Percentiles rank a stretch among this genome's conserved stretches.
These are phyloP conservation scores for Aspergillus persii DNA, from an alignment of 2,329 filamentous ascomycete genomes.

Conservation along the genomic window DNA sequence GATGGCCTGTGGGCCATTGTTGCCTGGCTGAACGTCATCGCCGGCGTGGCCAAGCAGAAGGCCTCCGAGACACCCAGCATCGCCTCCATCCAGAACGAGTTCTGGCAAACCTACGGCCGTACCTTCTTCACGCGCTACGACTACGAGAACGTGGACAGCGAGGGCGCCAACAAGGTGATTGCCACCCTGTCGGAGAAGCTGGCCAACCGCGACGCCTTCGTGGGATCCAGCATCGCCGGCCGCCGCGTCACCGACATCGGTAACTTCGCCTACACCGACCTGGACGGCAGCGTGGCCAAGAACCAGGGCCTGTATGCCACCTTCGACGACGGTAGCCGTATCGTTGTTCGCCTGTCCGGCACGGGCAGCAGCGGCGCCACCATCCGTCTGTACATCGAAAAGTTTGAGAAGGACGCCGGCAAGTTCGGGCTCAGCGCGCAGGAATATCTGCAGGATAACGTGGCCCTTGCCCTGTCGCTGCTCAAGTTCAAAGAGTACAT, in stretches of 20 bases:
- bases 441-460: constrained; percentile 88
- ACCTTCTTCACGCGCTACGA: constrained; percentile 99
- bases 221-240: constrained; percentile 77
- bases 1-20: constrained; percentile 97
- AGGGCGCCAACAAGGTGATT: constrained; percentile 87
- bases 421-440: constrained; percentile 82
- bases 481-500: constrained; percentile 93
- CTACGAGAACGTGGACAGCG: constrained; percentile 91
- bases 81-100: constrained; percentile 92
- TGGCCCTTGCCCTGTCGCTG: constrained; percentile 77
- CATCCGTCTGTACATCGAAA: constrained; percentile 95
- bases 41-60: constrained; percentile 81
- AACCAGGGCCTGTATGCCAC: constrained; percentile 95
- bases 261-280: constrained; percentile 97
- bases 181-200: constrained; percentile 77
- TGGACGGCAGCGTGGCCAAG: constrained; percentile 93
- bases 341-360: constrained; percentile 90
- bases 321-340: constrained; percentile 91
- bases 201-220: constrained; percentile 67
- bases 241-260: constrained; percentile 86
- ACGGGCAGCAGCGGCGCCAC: constrained; percentile 95
- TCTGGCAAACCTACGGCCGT: constrained; percentile 94
- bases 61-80: constrained; percentile 83
- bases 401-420: constrained; percentile 78
- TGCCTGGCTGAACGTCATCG: constrained; percentile 98